A percentile compares a stretch with the other conserved stretches of the same genome.
Conservation (phyloP, 2,329 filamentous ascomycete genomes). For the Ustulina deusta region DNA sequence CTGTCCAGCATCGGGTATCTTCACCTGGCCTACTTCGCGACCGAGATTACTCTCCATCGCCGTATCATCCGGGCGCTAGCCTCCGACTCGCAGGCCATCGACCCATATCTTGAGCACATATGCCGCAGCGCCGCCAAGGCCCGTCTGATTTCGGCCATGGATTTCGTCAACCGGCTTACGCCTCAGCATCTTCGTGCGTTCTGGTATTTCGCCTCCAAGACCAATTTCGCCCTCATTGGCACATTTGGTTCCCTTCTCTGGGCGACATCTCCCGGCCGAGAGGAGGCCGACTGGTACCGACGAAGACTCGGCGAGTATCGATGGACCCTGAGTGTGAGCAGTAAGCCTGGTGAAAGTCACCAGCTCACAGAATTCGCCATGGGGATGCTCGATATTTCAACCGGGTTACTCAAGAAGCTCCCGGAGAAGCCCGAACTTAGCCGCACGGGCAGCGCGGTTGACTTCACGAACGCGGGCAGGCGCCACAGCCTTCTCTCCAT, state of each 20-base stretch:
- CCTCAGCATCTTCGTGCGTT: constrained; percentile 89
- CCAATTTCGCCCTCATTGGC: constrained; percentile 93
- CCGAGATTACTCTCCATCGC: constrained; percentile 92
- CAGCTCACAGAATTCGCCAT: constrained; percentile 77
- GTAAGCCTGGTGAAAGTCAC: constrained; percentile 72
- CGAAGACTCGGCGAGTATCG: constrained; percentile 87
- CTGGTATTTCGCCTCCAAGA: constrained; percentile 90
- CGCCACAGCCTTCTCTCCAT: constrained; percentile 55
- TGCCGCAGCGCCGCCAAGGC: constrained; percentile 95
- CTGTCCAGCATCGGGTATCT: constrained; percentile 78
- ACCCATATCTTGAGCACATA: constrained; percentile 89
- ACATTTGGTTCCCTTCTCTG: constrained; percentile 92
- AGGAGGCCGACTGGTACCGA: constrained; percentile 94
- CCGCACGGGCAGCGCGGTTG: constrained; percentile 63
- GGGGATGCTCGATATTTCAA: constrained; percentile 80
- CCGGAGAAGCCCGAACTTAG: constrained; percentile 78
- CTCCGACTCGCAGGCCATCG: constrained; percentile 61
- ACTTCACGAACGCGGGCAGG: constrained; percentile 58
- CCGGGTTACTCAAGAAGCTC: constrained; percentile 74
- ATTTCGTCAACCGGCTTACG: constrained; percentile 93
- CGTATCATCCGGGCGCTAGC: constrained; percentile 87
- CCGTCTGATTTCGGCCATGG: constrained; percentile 93
- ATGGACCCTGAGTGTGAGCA: constrained; percentile 91
- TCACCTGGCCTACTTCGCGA: constrained; percentile 92
- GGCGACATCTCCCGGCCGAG: constrained; percentile 86